Base-by-base conservation (phyloP, 345 rosid species). In the Toxicodendron radicans region DNA sequence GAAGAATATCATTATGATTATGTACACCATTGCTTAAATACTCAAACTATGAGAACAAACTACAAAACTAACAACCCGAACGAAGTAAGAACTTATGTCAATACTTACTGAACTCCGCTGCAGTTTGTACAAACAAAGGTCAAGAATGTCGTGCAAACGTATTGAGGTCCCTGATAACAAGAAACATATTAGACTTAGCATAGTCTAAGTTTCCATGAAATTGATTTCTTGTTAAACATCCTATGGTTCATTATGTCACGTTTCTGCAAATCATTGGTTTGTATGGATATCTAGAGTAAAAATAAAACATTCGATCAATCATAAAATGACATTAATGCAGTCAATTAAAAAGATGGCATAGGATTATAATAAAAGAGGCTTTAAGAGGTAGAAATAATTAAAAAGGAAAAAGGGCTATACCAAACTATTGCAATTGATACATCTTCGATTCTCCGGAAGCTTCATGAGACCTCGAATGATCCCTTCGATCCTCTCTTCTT, bases 101-200 rank as follows among this genome's bases (percentile, higher is more conserved):
- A 68, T 14, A 83, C 96, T 83, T 58, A 93, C 98, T 95, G 99
- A 57, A 90, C 81, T 75, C 96, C 97, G 20, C 97, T 88, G 76
- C 98, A 93, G 66, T 81, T 91, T 49, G 85, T 89, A 87, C 99
- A 95, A 66, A 93, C 85, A 82, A 95, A 95, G 63, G 98, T 89
- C 72, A 76, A 85, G 84, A 95, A 95, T 24, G 93, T 93, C 71
- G 96, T 87, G 83, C 99, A 95, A 45, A 91, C 97, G 76, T 93
- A 95, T 75, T 95, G 99, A 1, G 99, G 97, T 68, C 98, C 99
- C 99, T 95, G 89, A 73, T 65, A 56, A 49, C 30, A 72, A 70
- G 3, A 1, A 67, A 77, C 27, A 69, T 24, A 64, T 76, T 32
- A 73, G 41, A 64, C 43, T 8, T 48, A 58, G 18, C 18, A 32